Conservation (phyloP, 2,329 filamentous ascomycete species). For the Aureobasidium lini region DNA sequence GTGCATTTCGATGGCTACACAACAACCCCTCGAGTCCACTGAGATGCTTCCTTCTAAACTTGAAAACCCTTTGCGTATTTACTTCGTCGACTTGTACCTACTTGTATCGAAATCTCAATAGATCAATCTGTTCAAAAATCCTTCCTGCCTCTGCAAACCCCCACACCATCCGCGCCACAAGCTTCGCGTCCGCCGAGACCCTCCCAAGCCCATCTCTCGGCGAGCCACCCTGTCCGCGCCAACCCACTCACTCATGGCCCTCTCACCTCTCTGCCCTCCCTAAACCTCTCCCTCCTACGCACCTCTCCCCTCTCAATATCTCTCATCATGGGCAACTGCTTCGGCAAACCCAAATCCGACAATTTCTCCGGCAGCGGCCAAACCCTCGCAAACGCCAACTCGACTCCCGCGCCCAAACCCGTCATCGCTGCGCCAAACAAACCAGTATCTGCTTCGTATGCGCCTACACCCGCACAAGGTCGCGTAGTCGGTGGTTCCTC, state of each 20-base stretch:
- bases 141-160: not conserved
- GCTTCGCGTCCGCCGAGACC: not conserved
- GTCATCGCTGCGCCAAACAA: constrained; percentile 31
- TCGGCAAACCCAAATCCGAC: constrained; percentile 61
- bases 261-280: too few species aligned
- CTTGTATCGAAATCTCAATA: too few species aligned
- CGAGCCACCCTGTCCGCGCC: not conserved
- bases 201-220: constrained; percentile 1
- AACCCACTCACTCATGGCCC: not conserved
- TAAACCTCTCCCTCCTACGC: not conserved
- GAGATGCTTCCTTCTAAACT: not conserved
- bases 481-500: constrained; percentile 40
- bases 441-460: not conserved
- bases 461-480: constrained; percentile 27
- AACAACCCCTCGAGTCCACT: not conserved
- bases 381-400: constrained; percentile 49
- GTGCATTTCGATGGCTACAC: not conserved
- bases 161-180: not conserved
- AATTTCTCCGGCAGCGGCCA: constrained; percentile 67
- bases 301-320: not conserved
- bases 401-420: constrained; percentile 33
- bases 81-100: too few species aligned
- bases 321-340: constrained; percentile 72
- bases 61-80: too few species aligned
- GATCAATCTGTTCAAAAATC: not conserved